Conservation (phyloP, 352 stramenopile genomes). For the Achlya hypogyna region DNA sequence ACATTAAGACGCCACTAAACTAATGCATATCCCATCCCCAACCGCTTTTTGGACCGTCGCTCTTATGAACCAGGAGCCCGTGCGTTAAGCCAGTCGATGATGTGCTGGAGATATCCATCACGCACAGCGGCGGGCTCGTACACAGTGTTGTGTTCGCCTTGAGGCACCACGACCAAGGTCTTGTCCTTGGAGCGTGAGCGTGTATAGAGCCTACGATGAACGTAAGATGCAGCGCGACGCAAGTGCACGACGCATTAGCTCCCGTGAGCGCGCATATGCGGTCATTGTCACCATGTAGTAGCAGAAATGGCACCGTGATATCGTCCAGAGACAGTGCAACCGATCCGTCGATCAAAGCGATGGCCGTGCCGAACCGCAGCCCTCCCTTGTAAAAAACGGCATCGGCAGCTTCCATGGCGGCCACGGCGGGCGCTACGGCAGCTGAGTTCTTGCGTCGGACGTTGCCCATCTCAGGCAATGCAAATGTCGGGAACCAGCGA, state of each 20-base stretch:
- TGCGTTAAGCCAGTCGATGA: no score
- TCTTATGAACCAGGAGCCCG: no score
- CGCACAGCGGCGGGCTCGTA: no score
- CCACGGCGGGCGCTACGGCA: conserved; percentile 41
- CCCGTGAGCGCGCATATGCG: conserved; percentile 58
- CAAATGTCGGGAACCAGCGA: conserved; percentile 57
- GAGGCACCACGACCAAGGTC: conserved; percentile 49
- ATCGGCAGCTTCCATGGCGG: conserved; percentile 46
- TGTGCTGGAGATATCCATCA: no score
- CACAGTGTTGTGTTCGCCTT: conserved; percentile 56
- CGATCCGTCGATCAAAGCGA: conserved; percentile 60
- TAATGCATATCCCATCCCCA: conserved; percentile 1
- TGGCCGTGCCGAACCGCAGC: conserved; percentile 58
- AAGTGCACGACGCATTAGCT: conserved; percentile 42
- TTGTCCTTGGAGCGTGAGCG: conserved; percentile 33
- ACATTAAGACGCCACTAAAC: neutral
- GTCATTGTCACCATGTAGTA: conserved; percentile 64
- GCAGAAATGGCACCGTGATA: conserved; percentile 65
- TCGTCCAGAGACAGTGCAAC: conserved; percentile 38
- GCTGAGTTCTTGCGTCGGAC: conserved; percentile 51
- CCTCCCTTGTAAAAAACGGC: conserved; percentile 65
- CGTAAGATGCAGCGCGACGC: conserved; percentile 23
- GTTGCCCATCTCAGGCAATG: no score
- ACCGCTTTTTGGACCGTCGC: no score
- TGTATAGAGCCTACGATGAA: neutral